Conservation (phyloP, 129 eudicot species). For the Centrapalus pauciflorus region DNA sequence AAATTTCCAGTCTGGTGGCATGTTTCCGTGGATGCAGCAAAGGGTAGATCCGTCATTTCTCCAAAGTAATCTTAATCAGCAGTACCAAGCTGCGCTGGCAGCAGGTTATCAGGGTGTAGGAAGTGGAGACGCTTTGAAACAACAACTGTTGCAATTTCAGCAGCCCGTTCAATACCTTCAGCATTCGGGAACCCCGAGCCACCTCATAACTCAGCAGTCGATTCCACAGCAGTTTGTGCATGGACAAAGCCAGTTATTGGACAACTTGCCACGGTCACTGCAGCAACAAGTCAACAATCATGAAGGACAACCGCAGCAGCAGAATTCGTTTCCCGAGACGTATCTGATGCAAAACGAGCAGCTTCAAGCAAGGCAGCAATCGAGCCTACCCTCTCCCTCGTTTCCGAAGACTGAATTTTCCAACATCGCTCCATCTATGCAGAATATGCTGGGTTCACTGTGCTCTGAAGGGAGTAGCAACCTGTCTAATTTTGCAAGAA, state of each 20-base stretch:
- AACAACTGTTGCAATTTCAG: slow-evolving; percentile 69
- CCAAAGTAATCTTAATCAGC: slow-evolving; percentile 74
- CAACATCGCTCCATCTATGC: slow-evolving; percentile 39
- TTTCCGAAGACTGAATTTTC: slow-evolving; percentile 54
- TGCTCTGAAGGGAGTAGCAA: slow-evolving; percentile 53
- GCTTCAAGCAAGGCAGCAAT: slow-evolving; percentile 46
- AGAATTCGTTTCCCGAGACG: slow-evolving; percentile 45
- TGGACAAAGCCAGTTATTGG: slow-evolving; percentile 62
- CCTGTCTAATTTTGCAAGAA: slow-evolving; percentile 46
- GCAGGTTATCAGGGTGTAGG: slow-evolving; percentile 57
- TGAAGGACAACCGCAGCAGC: slow-evolving; percentile 39
- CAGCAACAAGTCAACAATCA: slow-evolving; percentile 46
- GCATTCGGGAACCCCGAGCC: slow-evolving; percentile 45
- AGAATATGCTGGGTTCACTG: slow-evolving; percentile 55
- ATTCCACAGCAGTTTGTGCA: slow-evolving; percentile 48
- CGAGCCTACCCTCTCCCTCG: slow-evolving; percentile 42
- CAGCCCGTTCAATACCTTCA: slow-evolving; percentile 76
- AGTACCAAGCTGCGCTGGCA: slow-evolving; percentile 71
- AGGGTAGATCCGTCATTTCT: slow-evolving; percentile 61
- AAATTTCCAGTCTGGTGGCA: slow-evolving; percentile 60
- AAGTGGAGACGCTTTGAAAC: slow-evolving; percentile 54
- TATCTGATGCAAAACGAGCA: slow-evolving; percentile 45
- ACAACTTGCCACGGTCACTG: slow-evolving; percentile 39
- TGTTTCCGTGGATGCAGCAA: slow-evolving; percentile 95
- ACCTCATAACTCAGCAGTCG: slow-evolving; percentile 44